phyloP scores from a whole-genome alignment of 2,329 filamentous ascomycete species.

The Septoria petroselini region DNA sequence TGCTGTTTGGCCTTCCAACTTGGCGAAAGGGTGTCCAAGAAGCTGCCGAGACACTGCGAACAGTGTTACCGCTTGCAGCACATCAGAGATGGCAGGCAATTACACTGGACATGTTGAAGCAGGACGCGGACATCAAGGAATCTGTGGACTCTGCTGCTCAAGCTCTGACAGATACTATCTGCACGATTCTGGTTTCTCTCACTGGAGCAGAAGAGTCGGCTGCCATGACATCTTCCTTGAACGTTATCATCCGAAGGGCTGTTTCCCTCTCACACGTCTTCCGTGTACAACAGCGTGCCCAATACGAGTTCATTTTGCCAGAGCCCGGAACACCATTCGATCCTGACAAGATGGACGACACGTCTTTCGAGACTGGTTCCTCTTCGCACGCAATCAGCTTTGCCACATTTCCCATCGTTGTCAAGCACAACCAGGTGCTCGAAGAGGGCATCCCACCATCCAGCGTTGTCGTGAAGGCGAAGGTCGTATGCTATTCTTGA shows the following conservation, averaged over 20 bases:
- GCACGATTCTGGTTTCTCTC: constrained; percentile 27
- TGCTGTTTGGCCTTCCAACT: constrained; percentile 61
- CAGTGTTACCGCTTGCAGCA: constrained; percentile 41
- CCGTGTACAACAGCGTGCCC: constrained; percentile 34
- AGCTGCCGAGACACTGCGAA: constrained; percentile 26
- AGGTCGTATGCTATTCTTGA: constrained; percentile 54
- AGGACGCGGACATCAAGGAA: constrained; percentile 41
- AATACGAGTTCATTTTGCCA: constrained; percentile 36
- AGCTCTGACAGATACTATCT: constrained; percentile 31
- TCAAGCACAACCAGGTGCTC: constrained; percentile 64
- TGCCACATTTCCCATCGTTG: constrained; percentile 62
- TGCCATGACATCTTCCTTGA: constrained; percentile 27
- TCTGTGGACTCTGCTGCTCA: constrained; percentile 25
- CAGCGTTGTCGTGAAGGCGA: constrained; percentile 65
- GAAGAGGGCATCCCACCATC: constrained; percentile 59
- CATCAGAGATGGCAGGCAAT: constrained; percentile 65
- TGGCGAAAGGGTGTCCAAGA: constrained; percentile 29
- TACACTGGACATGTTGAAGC: constrained; percentile 60
- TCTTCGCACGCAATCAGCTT: constrained; percentile 56
- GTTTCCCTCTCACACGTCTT: constrained; percentile 35
- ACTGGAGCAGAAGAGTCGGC: constrained; percentile 29
- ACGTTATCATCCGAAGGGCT: constrained; percentile 31
- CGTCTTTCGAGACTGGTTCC: constrained; percentile 59
- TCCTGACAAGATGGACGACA: constrained; percentile 61
- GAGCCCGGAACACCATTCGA: constrained; percentile 48